A percentile compares a stretch with the other conserved stretches of the same genome.
phyloP scores from a whole-genome alignment of 768 basidiomycete genomes.

The Boletus huronensis region DNA sequence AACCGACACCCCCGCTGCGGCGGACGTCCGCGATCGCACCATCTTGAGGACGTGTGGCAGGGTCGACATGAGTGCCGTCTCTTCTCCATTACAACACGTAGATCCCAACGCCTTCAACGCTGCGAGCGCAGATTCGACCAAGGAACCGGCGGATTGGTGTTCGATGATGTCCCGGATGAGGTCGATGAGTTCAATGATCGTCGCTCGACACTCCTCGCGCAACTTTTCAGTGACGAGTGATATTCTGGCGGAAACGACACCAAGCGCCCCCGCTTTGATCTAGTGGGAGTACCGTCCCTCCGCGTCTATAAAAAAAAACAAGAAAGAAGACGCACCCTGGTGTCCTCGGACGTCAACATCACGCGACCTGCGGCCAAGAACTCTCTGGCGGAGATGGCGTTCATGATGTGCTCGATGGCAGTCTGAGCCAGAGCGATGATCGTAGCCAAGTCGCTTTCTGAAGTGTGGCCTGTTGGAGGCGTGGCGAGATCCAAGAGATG shows the following conservation, averaged over 20 bases:
- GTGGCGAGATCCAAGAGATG: constrained; percentile 48
- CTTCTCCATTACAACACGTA: constrained; percentile 64
- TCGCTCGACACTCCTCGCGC: constrained; percentile 49
- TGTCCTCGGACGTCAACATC: constrained; percentile 54
- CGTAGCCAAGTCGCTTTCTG: constrained; percentile 40
- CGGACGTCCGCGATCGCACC: constrained; percentile 39
- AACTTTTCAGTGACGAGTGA: constrained; percentile 52
- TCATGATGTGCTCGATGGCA: constrained; percentile 53
- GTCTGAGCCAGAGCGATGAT: constrained; percentile 46
- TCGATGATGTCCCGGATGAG: constrained; percentile 49
- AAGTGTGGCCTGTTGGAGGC: constrained; percentile 26
- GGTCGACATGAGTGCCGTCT: constrained; percentile 52
- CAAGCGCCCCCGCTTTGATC: constrained; percentile 67
- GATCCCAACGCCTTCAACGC: constrained; percentile 59
- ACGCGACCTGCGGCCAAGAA: constrained; percentile 58
- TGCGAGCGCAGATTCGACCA: constrained; percentile 49
- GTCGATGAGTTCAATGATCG: constrained; percentile 51
- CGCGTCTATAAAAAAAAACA: neutral
- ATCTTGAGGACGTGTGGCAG: constrained; percentile 57
- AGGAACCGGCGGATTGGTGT: constrained; percentile 35
- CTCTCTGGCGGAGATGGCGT: constrained; percentile 63
- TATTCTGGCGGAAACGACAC: constrained; percentile 64
- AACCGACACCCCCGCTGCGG: constrained; percentile 46
- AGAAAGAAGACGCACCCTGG: constrained; percentile 40
- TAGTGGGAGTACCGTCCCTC: constrained; percentile 24